Evolutionary conservation across 345 rosid species (phyloP), one percentile per base, ranked within the genome.

Genomic region (Salix dunnii): DNA sequence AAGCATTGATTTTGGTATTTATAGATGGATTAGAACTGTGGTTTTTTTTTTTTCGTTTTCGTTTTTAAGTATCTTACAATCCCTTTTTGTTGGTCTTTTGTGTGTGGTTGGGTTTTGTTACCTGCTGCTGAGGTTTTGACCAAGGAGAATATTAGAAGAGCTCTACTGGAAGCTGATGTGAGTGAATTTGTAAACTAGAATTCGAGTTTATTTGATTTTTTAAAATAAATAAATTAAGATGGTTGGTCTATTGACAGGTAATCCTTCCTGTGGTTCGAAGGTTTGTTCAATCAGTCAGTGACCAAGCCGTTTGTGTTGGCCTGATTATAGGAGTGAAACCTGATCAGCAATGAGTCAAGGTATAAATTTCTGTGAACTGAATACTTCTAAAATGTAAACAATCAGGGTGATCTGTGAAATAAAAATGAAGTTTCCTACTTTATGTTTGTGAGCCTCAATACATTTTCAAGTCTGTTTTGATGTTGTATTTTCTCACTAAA

Each of bases 81-180:
- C 4, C 6, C 58, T 27, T 11, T 31, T 51, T 72, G 25, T 36
- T 20, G 62, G 40, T 78, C 42, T 60, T 40, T 3, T 17, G 33
- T 30, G 25, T 67, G 9, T 49, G 8, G 31, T 9, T 18, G 48
- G 0, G 1, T 46, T 36, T 78, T 27, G 2, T 7, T 31, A 79
- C 80, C 70, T 82, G 85, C 42, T 84, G 75, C 76, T 93, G 99
- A 93, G 87, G 91, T 88, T 42, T 83, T 96, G 94, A 91, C 97
- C 2, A 96, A 93, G 89, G 99, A 93, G 75, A 93, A 96, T 82
- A 96, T 96, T 62, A 91, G 98, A 82, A 87, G 99, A 85, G 96
- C 97, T 64, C 99, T 96, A 68, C 75, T 96, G 58, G 99, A 96
- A 91, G 99, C 99, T 27, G 99, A 96, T 90, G 99, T 96, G 83